Evolutionary conservation across 1,284 basidiomycete species (phyloP).

Genomic region (Cryptococcus jaspeensis): DNA sequence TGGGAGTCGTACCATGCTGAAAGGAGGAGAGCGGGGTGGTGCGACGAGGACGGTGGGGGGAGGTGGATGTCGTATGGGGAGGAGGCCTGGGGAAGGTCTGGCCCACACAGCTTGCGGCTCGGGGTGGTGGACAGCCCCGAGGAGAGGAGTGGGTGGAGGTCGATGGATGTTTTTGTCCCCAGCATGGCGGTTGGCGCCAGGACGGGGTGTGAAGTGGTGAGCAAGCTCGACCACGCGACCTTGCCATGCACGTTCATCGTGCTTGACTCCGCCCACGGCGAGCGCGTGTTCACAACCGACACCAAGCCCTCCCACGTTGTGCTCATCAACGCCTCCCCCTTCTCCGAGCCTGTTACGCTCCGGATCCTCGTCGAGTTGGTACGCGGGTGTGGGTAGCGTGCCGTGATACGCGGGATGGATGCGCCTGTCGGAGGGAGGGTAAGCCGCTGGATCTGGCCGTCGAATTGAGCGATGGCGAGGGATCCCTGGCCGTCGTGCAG

Average conservation of each 20-base stretch:
- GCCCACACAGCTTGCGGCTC: slow-evolving; percentile 19
- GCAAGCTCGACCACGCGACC: slow-evolving; percentile 38
- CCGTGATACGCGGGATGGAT: slow-evolving; percentile 10
- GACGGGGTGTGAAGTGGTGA: slow-evolving; percentile 12
- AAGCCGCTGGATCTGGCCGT: slow-evolving; percentile 37
- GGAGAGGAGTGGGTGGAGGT: slow-evolving; percentile 16
- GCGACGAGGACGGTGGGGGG: slow-evolving; percentile 3
- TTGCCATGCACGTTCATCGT: slow-evolving; percentile 19
- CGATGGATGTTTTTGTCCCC: slow-evolving; percentile 22
- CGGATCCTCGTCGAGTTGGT: slow-evolving; percentile 5
- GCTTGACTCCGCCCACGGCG: slow-evolving; percentile 36
- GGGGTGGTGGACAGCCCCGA: slow-evolving; percentile 6
- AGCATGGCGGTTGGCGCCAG: slow-evolving; percentile 17
- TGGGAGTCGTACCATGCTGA: slow-evolving; percentile 50
- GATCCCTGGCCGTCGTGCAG: slow-evolving; percentile 16
- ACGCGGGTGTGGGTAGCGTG: slow-evolving; percentile 20
- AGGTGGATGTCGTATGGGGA: slow-evolving; percentile 33
- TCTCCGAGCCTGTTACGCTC: slow-evolving; percentile 11
- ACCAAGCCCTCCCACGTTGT: slow-evolving; percentile 29
- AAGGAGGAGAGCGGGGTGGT: slow-evolving; percentile 30
- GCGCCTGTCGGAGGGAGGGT: background rate
- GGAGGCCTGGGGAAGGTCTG: slow-evolving; percentile 24
- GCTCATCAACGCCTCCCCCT: slow-evolving; percentile 25
- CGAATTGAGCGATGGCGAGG: slow-evolving; percentile 36
- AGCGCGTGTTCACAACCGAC: slow-evolving; percentile 23